Evolutionary conservation across 176 grass and related monocot species (phyloP).

Genomic region (Cenchrus americanus): DNA sequence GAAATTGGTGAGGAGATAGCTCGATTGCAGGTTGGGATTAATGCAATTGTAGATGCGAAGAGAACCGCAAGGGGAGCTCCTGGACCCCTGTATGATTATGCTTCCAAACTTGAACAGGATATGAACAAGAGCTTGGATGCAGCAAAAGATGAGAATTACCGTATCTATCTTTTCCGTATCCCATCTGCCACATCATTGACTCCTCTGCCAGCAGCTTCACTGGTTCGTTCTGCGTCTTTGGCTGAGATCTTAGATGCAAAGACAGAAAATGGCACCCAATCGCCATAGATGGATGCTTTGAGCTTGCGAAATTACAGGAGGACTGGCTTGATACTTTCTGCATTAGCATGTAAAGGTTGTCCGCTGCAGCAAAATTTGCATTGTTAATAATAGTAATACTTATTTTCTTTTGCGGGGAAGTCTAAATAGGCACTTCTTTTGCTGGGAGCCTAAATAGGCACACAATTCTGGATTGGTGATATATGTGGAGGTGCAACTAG

Average conservation of each 20-base stretch:
- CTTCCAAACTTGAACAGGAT: constrained; percentile 51
- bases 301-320: background rate
- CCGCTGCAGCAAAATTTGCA: background rate
- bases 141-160: constrained; percentile 59
- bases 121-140: constrained; percentile 58
- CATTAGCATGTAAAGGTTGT: constrained; percentile 10
- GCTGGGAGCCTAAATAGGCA: constrained; percentile 2
- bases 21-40: constrained; percentile 55
- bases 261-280: constrained; percentile 17
- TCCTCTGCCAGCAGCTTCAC: constrained; percentile 52
- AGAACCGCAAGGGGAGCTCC: constrained; percentile 57
- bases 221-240: constrained; percentile 50
- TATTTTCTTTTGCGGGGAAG: background rate
- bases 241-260: constrained; percentile 48
- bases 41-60: constrained; percentile 53
- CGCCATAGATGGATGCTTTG: constrained; percentile 18
- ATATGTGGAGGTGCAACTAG: background rate
- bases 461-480: background rate
- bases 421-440: background rate
- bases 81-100: constrained; percentile 52
- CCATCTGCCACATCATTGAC: constrained; percentile 45
- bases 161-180: constrained; percentile 55
- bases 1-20: constrained; percentile 82
- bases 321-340: background rate
- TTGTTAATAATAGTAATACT: background rate